Conservation (phyloP, 345 rosid species). For the Syzygium grande region DNA sequence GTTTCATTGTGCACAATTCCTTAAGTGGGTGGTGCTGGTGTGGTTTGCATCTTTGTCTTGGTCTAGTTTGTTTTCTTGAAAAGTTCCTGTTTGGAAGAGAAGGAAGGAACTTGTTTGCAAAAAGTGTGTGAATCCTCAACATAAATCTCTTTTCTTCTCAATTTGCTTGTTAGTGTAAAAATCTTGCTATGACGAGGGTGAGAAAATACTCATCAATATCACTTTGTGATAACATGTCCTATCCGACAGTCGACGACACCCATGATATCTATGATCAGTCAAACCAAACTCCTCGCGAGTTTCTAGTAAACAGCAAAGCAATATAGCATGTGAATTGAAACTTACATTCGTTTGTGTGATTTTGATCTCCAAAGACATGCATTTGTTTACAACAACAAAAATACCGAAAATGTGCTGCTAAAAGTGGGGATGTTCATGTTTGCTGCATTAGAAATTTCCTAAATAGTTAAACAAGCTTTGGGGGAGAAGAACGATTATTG, state of each 20-base stretch:
- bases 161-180: neutral
- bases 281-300: neutral
- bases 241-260: neutral
- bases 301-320: neutral
- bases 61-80: neutral
- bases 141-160: neutral
- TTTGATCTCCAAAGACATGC: neutral
- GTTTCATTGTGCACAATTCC: neutral
- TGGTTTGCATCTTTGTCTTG: neutral
- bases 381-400: neutral
- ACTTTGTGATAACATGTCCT: neutral
- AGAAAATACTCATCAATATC: neutral
- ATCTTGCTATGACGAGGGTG: neutral
- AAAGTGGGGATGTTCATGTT: neutral
- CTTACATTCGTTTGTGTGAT: neutral
- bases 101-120: neutral
- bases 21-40: neutral
- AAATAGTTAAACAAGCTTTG: neutral
- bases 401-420: neutral
- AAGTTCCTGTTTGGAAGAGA: neutral
- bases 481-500: too few relatives aligned
- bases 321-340: neutral
- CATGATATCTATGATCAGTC: neutral
- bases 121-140: neutral
- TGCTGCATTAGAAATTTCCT: neutral